Percentiles rank a stretch among this genome's conserved stretches.
Conservation (phyloP, 208 protist genomes). For the Leishmania braziliensis region DNA sequence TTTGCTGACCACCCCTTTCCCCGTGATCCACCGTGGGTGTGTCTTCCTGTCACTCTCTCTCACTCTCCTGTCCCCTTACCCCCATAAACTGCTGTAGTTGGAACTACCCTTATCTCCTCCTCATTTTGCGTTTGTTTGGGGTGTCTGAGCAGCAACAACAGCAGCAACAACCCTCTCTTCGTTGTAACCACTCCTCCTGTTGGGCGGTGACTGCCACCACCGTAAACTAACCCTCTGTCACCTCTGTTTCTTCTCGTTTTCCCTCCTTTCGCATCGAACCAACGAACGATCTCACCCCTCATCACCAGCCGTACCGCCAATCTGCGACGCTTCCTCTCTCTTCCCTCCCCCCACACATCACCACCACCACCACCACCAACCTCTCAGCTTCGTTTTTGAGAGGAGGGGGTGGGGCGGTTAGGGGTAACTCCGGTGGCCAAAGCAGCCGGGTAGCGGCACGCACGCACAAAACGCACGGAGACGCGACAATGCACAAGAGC, state of each 20-base stretch:
- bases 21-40: too few relatives aligned
- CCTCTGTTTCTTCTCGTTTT: neutral
- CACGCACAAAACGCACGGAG: constrained; percentile 81
- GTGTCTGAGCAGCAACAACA: too few relatives aligned
- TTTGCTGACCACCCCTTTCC: too few relatives aligned
- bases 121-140: too few relatives aligned
- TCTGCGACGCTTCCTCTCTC: neutral
- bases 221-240: neutral
- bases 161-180: too few relatives aligned
- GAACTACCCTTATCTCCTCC: too few relatives aligned
- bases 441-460: neutral
- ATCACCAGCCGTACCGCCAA: neutral
- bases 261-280: neutral
- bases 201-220: neutral
- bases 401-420: too few relatives aligned
- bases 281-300: neutral
- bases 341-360: neutral
- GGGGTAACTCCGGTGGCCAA: too few relatives aligned
- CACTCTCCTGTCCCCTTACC: too few relatives aligned
- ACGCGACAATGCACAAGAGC: constrained; percentile 75
- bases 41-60: too few relatives aligned
- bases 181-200: too few relatives aligned
- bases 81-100: too few relatives aligned
- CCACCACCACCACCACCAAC: neutral
- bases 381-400: neutral